Base-by-base conservation (phyloP, 306 rosid species). In the Cicer cuneatum region DNA sequence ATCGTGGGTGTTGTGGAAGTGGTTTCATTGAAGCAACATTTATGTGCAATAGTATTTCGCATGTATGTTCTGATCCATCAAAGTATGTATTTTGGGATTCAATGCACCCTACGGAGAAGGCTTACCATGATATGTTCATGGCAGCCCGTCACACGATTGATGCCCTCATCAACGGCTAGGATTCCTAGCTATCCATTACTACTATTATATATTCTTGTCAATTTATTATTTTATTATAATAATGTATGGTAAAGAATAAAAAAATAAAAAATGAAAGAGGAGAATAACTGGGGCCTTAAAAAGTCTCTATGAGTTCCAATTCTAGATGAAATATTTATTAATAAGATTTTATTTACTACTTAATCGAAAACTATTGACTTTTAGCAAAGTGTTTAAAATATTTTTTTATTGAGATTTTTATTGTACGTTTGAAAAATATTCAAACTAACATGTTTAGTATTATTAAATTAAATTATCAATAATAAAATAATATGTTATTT, bases 21-120 rank as follows among this genome's bases (percentile, higher is more conserved):
- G 97, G 97, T 38, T 86, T 40, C 21, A 0, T 87, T 0, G 97
- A 89, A 74, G 29, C 87, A 11, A 18, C 86, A 5, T 79, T 83
- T 66, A 5, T 91, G 61, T 91, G 97, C 33, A 89, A 86, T 52
- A 29, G 16, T 10, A 13, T 19, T 24, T 83, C 90, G 0, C 0
- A 8, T 9, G 85, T 83, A 16, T 91, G 97, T 49, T 45, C 85
- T 15, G 88, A 91, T 83, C 69, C 89, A 18, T 47, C 85, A 1
- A 89, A 89, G 43, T 89, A 86, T 70, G 67, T 91, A 1, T 91
- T 91, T 43, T 91, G 89, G 89, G 97, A 91, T 65, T 87, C 97
- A 21, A 83, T 91, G 42, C 97, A 91, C 49, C 90, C 92, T 1
- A 81, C 94, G 1, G 78, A 89, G 80, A 80, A 56, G 75, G 66